Base-by-base conservation (phyloP, 345 rosid species). In the Aegle marmelos region DNA sequence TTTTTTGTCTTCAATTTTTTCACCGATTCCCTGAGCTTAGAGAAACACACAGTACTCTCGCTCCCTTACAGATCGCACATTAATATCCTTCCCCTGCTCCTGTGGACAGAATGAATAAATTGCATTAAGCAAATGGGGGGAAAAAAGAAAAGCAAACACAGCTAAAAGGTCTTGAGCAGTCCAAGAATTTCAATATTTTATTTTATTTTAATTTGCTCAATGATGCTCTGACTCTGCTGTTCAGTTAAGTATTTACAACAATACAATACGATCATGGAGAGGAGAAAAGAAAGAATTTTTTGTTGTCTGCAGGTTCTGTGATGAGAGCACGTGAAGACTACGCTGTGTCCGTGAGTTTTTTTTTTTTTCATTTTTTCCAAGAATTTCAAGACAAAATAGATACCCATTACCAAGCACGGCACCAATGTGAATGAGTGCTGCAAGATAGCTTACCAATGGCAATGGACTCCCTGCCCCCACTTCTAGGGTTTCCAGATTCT, bases 291-390 rank as follows among this genome's bases (percentile, higher is more conserved):
- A 69, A 56, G 25, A 28, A 28, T 60, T 70, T 56, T 82, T 83
- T 53, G 25, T 60, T 6, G 53, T 60, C 83, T 73, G 81, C 81
- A 65, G 60, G 61, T 68, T 66, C 76, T 79, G 81, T 64, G 81
- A 78, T 80, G 88, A 80, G 83, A 83, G 86, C 91, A 90, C 93
- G 91, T 88, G 93, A 82, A 63, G 76, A 64, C 82, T 64, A 70
- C 13, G 77, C 79, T 34, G 78, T 27, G 41, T 83, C 86, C 81
- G 84, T 86, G 86, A 86, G 83, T 73, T 86, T 80, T 81, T 73
- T 82, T 73, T 83, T 80, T 79, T 74, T 82, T 63, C 4, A 14
- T 50, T 17, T 17, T 9, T 1, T 2, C 10, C 83, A 83, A 66
- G 74, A 74, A 77, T 85, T 83, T 84, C 86, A 85, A 84, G 87